Base-by-base conservation (phyloP, 257 asterid genomes). In the Sherardia arvensis region DNA sequence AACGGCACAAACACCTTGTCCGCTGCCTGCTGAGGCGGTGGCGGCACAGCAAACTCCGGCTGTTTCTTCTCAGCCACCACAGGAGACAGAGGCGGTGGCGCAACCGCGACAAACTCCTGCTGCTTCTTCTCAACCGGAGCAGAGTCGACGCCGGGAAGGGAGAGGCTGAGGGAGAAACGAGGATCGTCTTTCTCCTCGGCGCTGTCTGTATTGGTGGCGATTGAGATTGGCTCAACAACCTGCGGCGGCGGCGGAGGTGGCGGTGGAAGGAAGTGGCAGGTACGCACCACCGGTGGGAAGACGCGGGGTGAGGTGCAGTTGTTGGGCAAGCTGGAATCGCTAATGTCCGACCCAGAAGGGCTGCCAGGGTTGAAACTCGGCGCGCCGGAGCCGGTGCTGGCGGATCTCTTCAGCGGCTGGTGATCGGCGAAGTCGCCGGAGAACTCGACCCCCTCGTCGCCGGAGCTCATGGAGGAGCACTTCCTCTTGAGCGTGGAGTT, bases 401-500 rank as follows among this genome's bases (percentile, higher is more conserved):
- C 90, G 62, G 98, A 83, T 78, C 98, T 78, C 75, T 91, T 91
- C 8, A 81, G 7, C 6, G 90, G 98, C 27, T 75, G 86, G 22
- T 74, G 76, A 34, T 58, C 62, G 34, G 64, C 23, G 8, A 64
- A 36, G 25, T 58, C 76, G 51, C 29, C 38, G 28, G 66, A 73
- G 15, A 59, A 64, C 7, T 76, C 81, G 18, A 66, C 67, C 3
- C 79, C 81, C 3, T 79, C 86, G 8, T 75, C 95, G 47, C 79
- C 77, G 34, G 55, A 34, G 34, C 79, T 75, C 12, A 81, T 60
- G 25, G 95, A 90, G 3, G 84, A 62, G 71, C 89, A 80, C 84
- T 87, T 88, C 55, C 98, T 82, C 77, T 91, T 91, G 29, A 91
- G 84, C 1, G 96, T 91, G 0, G 96, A 88, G 75, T 91, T 91